phyloP scores from a whole-genome alignment of 495 filamentous ascomycete genomes.

The Poronia punctata region DNA sequence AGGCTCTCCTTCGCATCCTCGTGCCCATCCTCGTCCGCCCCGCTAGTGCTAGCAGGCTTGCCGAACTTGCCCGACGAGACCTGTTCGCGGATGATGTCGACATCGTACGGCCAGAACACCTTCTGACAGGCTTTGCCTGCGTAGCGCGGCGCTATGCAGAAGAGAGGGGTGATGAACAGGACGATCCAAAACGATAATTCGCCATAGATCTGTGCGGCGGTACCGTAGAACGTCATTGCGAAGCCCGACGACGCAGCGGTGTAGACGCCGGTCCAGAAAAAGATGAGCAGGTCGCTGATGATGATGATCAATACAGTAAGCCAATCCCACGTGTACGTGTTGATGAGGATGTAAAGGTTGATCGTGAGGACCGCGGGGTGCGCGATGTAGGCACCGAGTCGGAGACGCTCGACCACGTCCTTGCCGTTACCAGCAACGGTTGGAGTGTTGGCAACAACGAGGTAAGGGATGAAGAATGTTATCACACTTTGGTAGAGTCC shows the following conservation, averaged over 20 bases:
- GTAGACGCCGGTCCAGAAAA: constrained; percentile 95
- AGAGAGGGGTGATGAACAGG: constrained; percentile 62
- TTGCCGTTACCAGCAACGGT: constrained; percentile 63
- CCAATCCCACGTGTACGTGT: constrained; percentile 98
- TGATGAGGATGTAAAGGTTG: constrained; percentile 91
- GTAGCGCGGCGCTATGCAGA: constrained; percentile 82
- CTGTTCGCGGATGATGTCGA: constrained; percentile 95
- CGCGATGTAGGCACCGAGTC: constrained; percentile 78
- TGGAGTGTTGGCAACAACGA: constrained; percentile 61
- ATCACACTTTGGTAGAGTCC: constrained; percentile 92
- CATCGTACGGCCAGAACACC: constrained; percentile 82
- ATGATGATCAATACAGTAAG: constrained; percentile 71
- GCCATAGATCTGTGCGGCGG: constrained; percentile 71
- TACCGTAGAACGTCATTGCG: constrained; percentile 66
- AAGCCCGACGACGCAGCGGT: constrained; percentile 51
- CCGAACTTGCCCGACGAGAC: constrained; percentile 73
- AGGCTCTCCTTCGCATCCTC: constrained; percentile 28
- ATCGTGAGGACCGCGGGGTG: constrained; percentile 74
- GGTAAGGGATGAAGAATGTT: constrained; percentile 85
- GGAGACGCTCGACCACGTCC: constrained; percentile 64
- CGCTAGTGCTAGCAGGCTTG: constrained; percentile 52
- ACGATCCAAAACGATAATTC: constrained; percentile 81
- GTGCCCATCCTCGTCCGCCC: constrained; percentile 19
- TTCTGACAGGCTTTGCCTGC: constrained; percentile 82
- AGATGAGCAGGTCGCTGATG: constrained; percentile 81